phyloP scores from a whole-genome alignment of 2,329 filamentous ascomycete species.

The Apiospora marii region DNA sequence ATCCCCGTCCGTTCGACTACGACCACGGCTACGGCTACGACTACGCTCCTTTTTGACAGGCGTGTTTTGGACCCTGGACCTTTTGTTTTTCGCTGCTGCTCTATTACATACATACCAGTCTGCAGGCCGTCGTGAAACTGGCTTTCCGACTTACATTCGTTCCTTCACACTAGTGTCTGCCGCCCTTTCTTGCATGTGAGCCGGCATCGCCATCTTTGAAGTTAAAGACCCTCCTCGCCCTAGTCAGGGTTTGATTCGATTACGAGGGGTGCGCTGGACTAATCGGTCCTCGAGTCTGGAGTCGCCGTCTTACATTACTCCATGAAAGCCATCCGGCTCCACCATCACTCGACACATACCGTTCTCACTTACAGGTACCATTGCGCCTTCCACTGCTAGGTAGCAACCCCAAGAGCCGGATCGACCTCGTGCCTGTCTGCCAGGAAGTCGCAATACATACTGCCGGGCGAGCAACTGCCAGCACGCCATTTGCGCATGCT shows the following conservation, averaged over 20 bases:
- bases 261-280: slow-evolving; percentile 4
- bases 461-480: slow-evolving; percentile 2
- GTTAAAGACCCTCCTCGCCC: background rate
- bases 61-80: background rate
- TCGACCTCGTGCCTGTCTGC: background rate
- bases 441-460: slow-evolving; percentile 9
- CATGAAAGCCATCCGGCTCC: background rate
- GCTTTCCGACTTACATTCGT: slow-evolving; percentile 22
- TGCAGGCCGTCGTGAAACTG: slow-evolving; percentile 15
- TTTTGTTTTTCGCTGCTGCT: background rate
- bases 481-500: background rate
- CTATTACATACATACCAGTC: background rate
- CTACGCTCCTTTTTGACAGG: slow-evolving; percentile 1
- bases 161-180: background rate
- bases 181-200: slow-evolving; percentile 19
- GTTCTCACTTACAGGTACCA: background rate
- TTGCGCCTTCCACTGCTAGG: background rate
- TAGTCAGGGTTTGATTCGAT: background rate
- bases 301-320: background rate
- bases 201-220: slow-evolving; percentile 2
- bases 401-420: background rate
- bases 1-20: background rate
- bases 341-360: background rate
- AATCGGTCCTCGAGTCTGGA: background rate
- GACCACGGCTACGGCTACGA: too few species aligned